Evolutionary conservation across 2,329 filamentous ascomycete species (phyloP).

Genomic region (Colletotrichum echinochloae): DNA sequence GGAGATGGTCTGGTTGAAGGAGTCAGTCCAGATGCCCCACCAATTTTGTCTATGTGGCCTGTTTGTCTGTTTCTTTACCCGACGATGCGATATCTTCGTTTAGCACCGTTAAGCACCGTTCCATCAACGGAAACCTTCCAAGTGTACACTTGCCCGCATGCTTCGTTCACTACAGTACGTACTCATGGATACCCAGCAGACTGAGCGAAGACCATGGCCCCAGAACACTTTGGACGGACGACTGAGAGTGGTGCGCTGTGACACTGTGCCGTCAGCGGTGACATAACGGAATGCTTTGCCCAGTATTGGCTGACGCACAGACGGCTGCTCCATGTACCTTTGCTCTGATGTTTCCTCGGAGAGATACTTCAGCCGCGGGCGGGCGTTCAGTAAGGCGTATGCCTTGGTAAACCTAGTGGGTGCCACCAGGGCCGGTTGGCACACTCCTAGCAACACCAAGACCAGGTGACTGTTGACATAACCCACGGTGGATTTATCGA

Average conservation of each 20-base stretch:
- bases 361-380: neutral
- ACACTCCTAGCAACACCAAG: neutral
- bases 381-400: conserved; percentile 5
- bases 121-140: neutral
- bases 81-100: neutral
- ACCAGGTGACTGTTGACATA: conserved; percentile 18
- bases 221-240: neutral
- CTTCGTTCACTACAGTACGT: neutral
- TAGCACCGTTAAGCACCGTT: conserved; percentile 6
- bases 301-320: conserved; percentile 27
- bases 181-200: neutral
- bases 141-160: neutral
- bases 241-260: conserved; percentile 18
- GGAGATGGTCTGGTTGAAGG: conserved; percentile 2
- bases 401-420: conserved; percentile 2
- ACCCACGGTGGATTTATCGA: conserved; percentile 15
- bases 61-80: conserved; percentile 17
- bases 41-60: conserved; percentile 22
- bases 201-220: neutral
- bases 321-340: conserved; percentile 2
- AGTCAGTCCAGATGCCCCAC: conserved; percentile 13
- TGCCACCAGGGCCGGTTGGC: neutral
- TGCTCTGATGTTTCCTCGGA: neutral
- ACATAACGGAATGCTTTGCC: conserved; percentile 21
- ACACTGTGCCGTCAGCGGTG: conserved; percentile 25